phyloP scores from a whole-genome alignment of 2,329 filamentous ascomycete genomes.

The Penicillium aurantiogriseum region DNA sequence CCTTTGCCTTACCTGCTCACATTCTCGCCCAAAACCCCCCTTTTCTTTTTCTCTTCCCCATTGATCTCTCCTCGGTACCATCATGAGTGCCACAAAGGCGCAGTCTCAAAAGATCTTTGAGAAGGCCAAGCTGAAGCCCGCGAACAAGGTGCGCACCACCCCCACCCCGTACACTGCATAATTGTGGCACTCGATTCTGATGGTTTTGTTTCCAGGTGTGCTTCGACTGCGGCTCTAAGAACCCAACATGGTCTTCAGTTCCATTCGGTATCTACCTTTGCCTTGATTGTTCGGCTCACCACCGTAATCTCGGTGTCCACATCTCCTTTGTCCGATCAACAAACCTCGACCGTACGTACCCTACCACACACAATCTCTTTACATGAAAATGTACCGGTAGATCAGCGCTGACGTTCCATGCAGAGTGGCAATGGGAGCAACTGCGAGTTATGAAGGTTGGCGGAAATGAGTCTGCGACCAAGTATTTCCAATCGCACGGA shows the following conservation, averaged over 20 bases:
- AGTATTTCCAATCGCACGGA: conserved; percentile 96
- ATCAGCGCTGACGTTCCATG: conserved; percentile 22
- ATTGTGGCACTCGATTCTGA: conserved; percentile 19
- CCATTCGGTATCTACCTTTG: conserved; percentile 97
- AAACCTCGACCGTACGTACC: conserved; percentile 87
- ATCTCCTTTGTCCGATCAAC: conserved; percentile 99
- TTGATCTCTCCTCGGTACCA: conserved; percentile 17
- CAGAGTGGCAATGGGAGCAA: conserved; percentile 99
- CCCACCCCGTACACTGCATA: conserved; percentile 24
- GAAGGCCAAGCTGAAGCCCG: conserved; percentile 89
- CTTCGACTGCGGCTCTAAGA: conserved; percentile 97
- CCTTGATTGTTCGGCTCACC: conserved; percentile 94
- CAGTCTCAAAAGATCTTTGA: conserved; percentile 97
- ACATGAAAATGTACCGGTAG: neutral
- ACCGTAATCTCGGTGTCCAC: conserved; percentile 96
- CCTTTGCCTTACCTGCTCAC: conserved; percentile 21
- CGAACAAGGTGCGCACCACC: conserved; percentile 74
- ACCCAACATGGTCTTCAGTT: conserved; percentile 97
- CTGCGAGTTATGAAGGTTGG: conserved; percentile 96
- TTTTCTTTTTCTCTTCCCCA: conserved; percentile 13
- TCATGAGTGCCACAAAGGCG: conserved; percentile 77
- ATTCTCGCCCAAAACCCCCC: conserved; percentile 9
- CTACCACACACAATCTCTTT: conserved; percentile 4
- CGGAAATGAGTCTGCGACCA: conserved; percentile 95
- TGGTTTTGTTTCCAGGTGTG: conserved; percentile 65